Evolutionary conservation across 495 filamentous ascomycete genomes (phyloP).

Genomic region (Chaetomium fimeti): DNA sequence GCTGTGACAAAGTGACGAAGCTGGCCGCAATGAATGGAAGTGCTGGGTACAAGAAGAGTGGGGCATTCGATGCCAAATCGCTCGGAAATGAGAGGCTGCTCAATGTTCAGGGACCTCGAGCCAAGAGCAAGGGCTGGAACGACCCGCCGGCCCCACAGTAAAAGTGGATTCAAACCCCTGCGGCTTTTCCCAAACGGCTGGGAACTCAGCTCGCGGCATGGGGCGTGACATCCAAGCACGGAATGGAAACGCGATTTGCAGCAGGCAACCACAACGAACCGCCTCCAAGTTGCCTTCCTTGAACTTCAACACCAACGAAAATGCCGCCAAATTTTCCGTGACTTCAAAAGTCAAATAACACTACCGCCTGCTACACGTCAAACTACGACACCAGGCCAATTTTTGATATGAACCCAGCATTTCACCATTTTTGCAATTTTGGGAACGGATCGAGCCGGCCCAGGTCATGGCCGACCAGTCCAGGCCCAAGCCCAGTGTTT

Average conservation of each 20-base stretch:
- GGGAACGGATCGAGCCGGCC: neutral
- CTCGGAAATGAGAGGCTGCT: slow-evolving; percentile 1
- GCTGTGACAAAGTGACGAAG: slow-evolving; percentile 5
- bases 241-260: neutral
- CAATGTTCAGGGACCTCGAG: slow-evolving; percentile 3
- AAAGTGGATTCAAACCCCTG: slow-evolving; percentile 21
- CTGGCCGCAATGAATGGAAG: neutral
- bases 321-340: neutral
- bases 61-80: neutral
- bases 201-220: slow-evolving; percentile 18
- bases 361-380: neutral
- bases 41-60: neutral
- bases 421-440: neutral
- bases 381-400: neutral
- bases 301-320: neutral
- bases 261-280: slow-evolving; percentile 9
- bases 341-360: neutral
- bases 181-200: slow-evolving; percentile 28
- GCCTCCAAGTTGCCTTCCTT: neutral
- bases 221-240: slow-evolving; percentile 20
- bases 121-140: slow-evolving; percentile 27
- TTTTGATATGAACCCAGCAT: neutral
- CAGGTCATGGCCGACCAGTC: slow-evolving; percentile 26
- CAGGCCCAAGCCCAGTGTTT: slow-evolving; percentile 23
- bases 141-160: slow-evolving; percentile 22